Evolutionary conservation across 192 early-diverging fungal genomes (phyloP).

Genomic region (Rhizophagus sp.): DNA sequence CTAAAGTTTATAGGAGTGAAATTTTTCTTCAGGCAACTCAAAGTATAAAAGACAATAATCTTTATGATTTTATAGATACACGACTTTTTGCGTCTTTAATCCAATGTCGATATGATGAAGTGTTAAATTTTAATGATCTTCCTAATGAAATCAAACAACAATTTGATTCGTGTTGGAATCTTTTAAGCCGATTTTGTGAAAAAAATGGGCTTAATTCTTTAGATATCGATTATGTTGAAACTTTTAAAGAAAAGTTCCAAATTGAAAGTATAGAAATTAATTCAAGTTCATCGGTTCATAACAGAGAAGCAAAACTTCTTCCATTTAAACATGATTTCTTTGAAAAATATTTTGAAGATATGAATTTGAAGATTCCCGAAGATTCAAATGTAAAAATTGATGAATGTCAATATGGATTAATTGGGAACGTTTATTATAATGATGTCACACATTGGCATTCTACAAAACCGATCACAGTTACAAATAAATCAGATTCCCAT

Average conservation of each 20-base stretch:
- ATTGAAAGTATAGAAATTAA: not conserved
- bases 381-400: not conserved
- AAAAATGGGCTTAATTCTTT: not conserved
- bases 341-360: constrained; percentile 22
- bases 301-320: not conserved
- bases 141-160: constrained; percentile 18
- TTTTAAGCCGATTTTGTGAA: not conserved
- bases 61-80: constrained; percentile 29
- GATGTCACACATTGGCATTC: not conserved
- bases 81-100: constrained; percentile 21
- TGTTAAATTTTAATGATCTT: not conserved
- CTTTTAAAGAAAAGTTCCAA: not conserved
- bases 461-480: not conserved
- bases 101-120: not conserved
- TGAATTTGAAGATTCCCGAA: constrained; percentile 6
- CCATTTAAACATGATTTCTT: constrained; percentile 11
- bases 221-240: not conserved
- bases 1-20: not conserved
- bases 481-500: no score
- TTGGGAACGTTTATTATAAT: not conserved
- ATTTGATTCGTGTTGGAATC: not conserved
- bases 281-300: not conserved
- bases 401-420: not conserved
- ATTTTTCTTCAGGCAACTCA: not conserved
- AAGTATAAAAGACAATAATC: constrained; percentile 1